phyloP scores from a whole-genome alignment of 2,329 filamentous ascomycete genomes.

The Xylariaceae sp. region DNA sequence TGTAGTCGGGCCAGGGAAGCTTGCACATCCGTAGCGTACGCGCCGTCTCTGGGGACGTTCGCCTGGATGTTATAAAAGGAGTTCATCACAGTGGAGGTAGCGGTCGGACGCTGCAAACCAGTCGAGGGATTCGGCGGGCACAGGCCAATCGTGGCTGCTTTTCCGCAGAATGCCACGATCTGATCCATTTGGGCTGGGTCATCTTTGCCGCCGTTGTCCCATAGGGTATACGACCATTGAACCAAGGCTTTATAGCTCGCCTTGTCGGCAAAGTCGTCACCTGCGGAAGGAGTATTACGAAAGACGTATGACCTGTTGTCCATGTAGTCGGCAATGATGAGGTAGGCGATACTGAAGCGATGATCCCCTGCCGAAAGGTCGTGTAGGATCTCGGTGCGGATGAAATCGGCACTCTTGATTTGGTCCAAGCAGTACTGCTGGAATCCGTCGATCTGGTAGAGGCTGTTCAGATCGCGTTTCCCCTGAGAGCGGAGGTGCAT shows the following conservation, averaged over 20 bases:
- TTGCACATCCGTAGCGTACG: background rate
- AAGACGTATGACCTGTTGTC: background rate
- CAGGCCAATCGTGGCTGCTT: background rate
- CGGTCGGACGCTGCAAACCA: background rate
- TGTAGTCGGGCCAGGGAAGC: background rate
- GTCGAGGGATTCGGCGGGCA: background rate
- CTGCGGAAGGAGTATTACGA: background rate
- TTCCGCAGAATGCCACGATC: background rate
- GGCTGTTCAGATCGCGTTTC: background rate
- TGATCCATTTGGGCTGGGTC: background rate
- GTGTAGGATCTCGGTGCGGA: background rate
- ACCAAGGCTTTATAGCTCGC: background rate
- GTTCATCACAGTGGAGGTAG: background rate
- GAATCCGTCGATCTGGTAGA: background rate
- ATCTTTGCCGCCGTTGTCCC: background rate
- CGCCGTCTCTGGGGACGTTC: background rate
- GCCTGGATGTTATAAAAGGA: background rate
- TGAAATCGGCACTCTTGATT: background rate
- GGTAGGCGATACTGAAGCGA: background rate
- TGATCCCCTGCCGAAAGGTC: background rate
- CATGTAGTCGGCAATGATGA: slow-evolving; percentile 1
- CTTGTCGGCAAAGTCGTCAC: background rate
- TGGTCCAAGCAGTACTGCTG: background rate
- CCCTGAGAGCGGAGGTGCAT: background rate
- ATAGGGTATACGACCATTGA: background rate